These are phyloP conservation scores for Ophiorrhiza pumila DNA, from an alignment of 257 asterid species.

Conservation along the genomic window DNA sequence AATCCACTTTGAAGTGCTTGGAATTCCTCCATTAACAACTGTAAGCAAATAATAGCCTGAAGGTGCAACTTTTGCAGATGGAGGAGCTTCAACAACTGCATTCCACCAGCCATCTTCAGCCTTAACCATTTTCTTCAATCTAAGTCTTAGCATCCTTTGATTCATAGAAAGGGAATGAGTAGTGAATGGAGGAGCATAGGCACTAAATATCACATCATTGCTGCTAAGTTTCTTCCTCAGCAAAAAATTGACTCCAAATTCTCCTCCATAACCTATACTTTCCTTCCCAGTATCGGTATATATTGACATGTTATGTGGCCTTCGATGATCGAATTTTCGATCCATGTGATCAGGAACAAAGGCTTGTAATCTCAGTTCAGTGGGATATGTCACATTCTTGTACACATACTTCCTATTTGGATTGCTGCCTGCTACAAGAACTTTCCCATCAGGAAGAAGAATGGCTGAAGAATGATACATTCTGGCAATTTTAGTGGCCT, in stretches of 20 bases:
- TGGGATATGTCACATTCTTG: constrained; percentile 39
- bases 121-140: constrained; percentile 33
- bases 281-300: constrained; percentile 8
- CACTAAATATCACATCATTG: constrained; percentile 30
- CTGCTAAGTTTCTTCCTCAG: constrained; percentile 13
- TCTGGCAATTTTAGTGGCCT: constrained; percentile 47
- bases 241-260: constrained; percentile 37
- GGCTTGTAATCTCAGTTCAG: constrained; percentile 59
- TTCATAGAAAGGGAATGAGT: constrained; percentile 65
- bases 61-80: constrained; percentile 55
- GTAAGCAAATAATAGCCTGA: constrained; percentile 62
- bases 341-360: constrained; percentile 46
- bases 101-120: constrained; percentile 31
- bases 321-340: constrained; percentile 23
- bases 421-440: constrained; percentile 61
- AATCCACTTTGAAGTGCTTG: constrained; percentile 57
- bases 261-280: constrained; percentile 34
- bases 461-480: constrained; percentile 57
- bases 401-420: constrained; percentile 40
- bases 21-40: constrained; percentile 54
- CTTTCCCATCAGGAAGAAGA: constrained; percentile 54
- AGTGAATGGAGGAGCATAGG: constrained; percentile 53
- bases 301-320: constrained; percentile 45
- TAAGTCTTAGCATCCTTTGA: constrained; percentile 54
- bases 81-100: constrained; percentile 57